Evolutionary conservation across 2,329 filamentous ascomycete species (phyloP), one percentile per base, ranked within the genome.

Genomic region (Trichoderma endophyticum): DNA sequence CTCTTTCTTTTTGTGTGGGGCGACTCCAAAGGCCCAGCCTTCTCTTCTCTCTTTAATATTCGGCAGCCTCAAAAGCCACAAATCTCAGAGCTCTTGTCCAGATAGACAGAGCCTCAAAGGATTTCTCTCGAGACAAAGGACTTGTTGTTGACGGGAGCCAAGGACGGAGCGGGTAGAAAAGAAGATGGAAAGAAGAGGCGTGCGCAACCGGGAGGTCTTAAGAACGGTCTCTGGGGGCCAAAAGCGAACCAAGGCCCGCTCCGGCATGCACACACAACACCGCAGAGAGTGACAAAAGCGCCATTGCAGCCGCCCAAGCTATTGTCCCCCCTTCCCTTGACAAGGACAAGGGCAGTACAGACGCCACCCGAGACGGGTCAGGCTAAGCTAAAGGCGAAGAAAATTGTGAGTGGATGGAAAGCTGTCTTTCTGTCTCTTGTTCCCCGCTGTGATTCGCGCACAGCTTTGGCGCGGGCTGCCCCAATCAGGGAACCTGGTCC

Each of bases 371-470:
- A 57, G 59, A 65, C 61, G 69, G 69, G 68, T 54, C 48, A 54
- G 54, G 56, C 62, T 51, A 65, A 43, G 62, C 48, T 32, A 56
- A 54, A 62, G 57, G 39, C 51, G 54, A 26, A 48, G 62, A 24
- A 60, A 24, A 60, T 60, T 39, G 32, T 66, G 61, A 54, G 32
- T 60, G 63, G 70, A 39, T 63, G 11, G 15, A 34, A 12, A 15
- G 12, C 26, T 28, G 36, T 32, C 18, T 43, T 18, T 43, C 11
- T 54, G 67, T 70, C 30, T 32, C 26, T 63, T 34, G 34, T 72
- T 69, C 72, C 75, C 76, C 72, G 71, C 77, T 78, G 77, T 78
- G 77, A 78, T 78, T 76, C 73, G 70, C 67, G 68, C 57, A 68
- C 32, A 14, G 39, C 39, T 36, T 30, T 72, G 72, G 73, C 73